phyloP scores from a whole-genome alignment of 208 protist species.

The Wallacemonas rigidus region DNA sequence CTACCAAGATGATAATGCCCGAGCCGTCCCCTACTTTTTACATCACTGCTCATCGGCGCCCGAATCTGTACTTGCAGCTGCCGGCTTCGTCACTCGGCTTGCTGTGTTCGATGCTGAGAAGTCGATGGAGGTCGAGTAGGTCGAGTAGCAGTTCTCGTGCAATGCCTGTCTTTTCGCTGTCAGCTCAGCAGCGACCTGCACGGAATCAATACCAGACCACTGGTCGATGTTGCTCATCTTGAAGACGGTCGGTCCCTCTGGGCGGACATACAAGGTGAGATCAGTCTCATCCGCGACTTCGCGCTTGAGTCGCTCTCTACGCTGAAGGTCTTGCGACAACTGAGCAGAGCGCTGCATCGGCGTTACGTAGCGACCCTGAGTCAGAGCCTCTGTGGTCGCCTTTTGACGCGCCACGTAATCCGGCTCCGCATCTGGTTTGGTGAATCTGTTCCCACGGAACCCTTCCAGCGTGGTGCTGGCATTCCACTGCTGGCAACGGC shows the following conservation, averaged over 20 bases:
- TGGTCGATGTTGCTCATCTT: slow-evolving; percentile 85
- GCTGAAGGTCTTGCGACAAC: slow-evolving; percentile 31
- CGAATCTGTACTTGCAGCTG: not conserved
- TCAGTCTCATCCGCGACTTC: slow-evolving; percentile 24
- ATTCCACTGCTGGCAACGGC: slow-evolving; percentile 42
- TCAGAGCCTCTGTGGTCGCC: not conserved
- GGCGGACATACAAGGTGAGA: slow-evolving; percentile 25
- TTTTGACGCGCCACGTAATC: slow-evolving; percentile 41
- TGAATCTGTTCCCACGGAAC: slow-evolving; percentile 24
- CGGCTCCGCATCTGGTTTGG: slow-evolving; percentile 8
- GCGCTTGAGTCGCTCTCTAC: slow-evolving; percentile 26
- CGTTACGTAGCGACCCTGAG: slow-evolving; percentile 32
- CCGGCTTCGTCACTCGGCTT: not conserved
- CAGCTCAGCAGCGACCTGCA: slow-evolving; percentile 40
- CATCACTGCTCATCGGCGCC: not conserved
- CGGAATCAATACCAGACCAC: slow-evolving; percentile 74
- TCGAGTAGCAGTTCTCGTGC: slow-evolving; percentile 34
- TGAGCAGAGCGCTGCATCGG: slow-evolving; percentile 37
- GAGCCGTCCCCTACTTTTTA: too few species aligned
- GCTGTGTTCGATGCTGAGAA: not conserved
- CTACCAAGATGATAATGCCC: too few species aligned
- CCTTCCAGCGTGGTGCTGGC: slow-evolving; percentile 34
- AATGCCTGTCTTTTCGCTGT: slow-evolving; percentile 24
- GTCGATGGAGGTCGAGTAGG: slow-evolving; percentile 13
- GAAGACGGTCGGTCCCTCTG: slow-evolving; percentile 44